These are phyloP conservation scores for Boeremia lycopersici DNA, from an alignment of 2,329 filamentous ascomycete species.

Conservation along the genomic window DNA sequence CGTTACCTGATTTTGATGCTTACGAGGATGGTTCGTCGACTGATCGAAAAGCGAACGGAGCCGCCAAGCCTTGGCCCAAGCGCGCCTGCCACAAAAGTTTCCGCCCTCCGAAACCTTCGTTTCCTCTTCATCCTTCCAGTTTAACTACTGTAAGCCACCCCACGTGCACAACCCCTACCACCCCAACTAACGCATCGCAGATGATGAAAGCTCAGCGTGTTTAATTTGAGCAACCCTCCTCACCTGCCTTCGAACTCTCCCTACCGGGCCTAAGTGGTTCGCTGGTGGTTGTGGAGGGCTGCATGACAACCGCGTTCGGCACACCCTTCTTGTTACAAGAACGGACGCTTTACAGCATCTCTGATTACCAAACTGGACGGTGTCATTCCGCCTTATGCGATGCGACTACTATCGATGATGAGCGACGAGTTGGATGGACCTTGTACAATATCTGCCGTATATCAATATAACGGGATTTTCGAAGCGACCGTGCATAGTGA, in stretches of 20 bases:
- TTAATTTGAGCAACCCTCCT: conserved; percentile 80
- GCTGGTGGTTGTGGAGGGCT: conserved; percentile 67
- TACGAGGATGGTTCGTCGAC: conserved; percentile 4
- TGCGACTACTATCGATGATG: not conserved
- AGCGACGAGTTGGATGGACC: conserved; percentile 9
- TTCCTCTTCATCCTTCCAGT: conserved; percentile 93
- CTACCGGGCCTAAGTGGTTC: conserved; percentile 88
- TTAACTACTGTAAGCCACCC: conserved; percentile 84
- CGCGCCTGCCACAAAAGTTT: conserved; percentile 43
- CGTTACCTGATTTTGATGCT: not conserved
- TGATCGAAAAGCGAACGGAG: conserved; percentile 11
- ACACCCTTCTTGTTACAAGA: conserved; percentile 95
- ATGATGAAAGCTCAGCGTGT: conserved; percentile 99
- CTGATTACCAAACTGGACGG: conserved; percentile 75
- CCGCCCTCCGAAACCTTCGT: conserved; percentile 28
- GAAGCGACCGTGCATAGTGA: not conserved
- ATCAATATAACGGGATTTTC: conserved; percentile 9
- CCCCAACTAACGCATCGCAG: conserved; percentile 55
- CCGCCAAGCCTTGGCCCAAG: conserved; percentile 26
- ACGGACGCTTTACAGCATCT: conserved; percentile 99
- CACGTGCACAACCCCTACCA: conserved; percentile 1
- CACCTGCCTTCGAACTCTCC: conserved; percentile 80
- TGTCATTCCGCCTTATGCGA: conserved; percentile 27
- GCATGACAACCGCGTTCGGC: conserved; percentile 99
- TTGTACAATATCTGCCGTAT: conserved; percentile 16